These are phyloP conservation scores for Hysterangium stoloniferum DNA, from an alignment of 768 basidiomycete genomes.

Conservation along the genomic window DNA sequence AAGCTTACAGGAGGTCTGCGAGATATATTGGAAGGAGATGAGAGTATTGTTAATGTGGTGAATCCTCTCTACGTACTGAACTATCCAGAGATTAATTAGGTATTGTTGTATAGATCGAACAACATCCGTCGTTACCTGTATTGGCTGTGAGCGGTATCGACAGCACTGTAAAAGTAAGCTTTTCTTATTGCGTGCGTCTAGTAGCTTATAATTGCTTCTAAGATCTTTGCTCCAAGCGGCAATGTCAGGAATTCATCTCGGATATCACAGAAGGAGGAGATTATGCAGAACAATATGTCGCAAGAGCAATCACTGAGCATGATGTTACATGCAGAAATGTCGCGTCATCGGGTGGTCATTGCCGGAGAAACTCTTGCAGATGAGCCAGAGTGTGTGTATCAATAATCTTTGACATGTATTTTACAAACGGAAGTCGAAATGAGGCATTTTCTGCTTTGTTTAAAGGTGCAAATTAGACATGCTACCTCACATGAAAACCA, in stretches of 20 bases:
- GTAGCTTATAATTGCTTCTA: background rate
- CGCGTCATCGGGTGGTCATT: constrained; percentile 17
- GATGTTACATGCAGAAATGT: too few species aligned
- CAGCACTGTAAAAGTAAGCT: constrained; percentile 65
- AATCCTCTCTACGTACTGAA: background rate
- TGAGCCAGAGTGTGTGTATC: background rate
- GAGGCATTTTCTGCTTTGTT: too few species aligned
- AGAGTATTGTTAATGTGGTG: constrained; percentile 66
- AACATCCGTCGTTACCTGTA: constrained; percentile 69
- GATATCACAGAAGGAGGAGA: constrained; percentile 41
- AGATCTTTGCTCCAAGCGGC: constrained; percentile 61
- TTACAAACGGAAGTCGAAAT: too few species aligned
- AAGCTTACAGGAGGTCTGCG: constrained; percentile 56
- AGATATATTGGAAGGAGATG: constrained; percentile 81
- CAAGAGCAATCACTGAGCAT: background rate
- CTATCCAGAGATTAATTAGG: background rate
- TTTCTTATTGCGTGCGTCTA: background rate
- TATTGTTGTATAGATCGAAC: constrained; percentile 46
- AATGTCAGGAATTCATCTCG: constrained; percentile 46
- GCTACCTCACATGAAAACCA: too few species aligned
- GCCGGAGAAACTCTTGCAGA: constrained; percentile 24
- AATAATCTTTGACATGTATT: background rate
- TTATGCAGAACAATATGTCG: constrained; percentile 45
- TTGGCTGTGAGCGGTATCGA: constrained; percentile 88
- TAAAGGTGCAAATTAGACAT: too few species aligned